Percentiles rank a stretch among this genome's conserved stretches.
Conservation (phyloP, 345 rosid species). For the Ceriops zippeliana region DNA sequence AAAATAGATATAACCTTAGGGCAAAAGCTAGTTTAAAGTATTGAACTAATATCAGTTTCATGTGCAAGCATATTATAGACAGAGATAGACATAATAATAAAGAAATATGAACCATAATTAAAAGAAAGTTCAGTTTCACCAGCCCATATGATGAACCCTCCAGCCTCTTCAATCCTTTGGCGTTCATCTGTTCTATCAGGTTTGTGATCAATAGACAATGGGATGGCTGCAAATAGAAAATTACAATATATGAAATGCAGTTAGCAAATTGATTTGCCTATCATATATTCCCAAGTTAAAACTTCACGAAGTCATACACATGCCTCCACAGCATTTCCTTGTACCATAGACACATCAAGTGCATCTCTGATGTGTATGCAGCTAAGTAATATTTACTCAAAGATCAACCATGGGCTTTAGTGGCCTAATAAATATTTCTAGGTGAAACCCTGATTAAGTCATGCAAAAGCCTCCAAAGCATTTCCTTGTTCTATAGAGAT, state of each 20-base stretch:
- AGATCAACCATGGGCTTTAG: too few relatives aligned
- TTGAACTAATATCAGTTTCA: not conserved
- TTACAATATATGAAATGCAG: not conserved
- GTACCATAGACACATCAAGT: too few relatives aligned
- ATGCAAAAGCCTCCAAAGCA: too few relatives aligned
- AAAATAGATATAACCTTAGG: not conserved
- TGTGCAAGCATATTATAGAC: not conserved
- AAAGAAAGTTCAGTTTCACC: constrained; percentile 31
- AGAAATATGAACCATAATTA: constrained; percentile 3
- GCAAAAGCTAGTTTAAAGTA: not conserved
- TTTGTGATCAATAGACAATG: constrained; percentile 46
- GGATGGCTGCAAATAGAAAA: constrained; percentile 32
- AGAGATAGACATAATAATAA: not conserved
- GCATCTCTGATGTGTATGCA: too few relatives aligned
- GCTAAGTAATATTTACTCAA: too few relatives aligned
- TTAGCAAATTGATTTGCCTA: not conserved
- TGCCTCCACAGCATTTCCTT: not conserved
- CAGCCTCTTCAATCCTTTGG: constrained; percentile 47
- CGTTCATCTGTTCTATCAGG: constrained; percentile 53
- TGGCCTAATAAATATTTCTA: too few relatives aligned
- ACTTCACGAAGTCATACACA: not conserved
- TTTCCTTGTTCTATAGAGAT: too few relatives aligned
- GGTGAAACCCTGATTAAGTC: too few relatives aligned
- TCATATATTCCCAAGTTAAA: not conserved
- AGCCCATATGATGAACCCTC: constrained; percentile 50